These are phyloP conservation scores for Elaeis oleifera DNA, from an alignment of 202 grass and related monocot species.

Conservation along the genomic window DNA sequence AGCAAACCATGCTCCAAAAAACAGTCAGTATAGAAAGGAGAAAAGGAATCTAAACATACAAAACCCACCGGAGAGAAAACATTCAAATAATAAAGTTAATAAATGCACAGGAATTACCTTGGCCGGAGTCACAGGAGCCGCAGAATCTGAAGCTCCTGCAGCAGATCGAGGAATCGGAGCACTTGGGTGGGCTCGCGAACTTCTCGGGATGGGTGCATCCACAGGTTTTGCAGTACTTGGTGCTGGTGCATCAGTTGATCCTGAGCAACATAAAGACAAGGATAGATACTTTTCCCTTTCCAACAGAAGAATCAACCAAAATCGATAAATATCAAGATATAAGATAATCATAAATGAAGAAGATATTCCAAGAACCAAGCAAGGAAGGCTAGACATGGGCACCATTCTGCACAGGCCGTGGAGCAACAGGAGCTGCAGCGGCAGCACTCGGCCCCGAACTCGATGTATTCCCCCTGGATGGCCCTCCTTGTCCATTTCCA, in stretches of 20 bases:
- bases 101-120: slow-evolving; percentile 3
- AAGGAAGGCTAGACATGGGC: neutral
- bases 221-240: neutral
- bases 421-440: neutral
- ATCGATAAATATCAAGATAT: neutral
- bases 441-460: neutral
- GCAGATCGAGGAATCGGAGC: neutral
- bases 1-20: too few relatives aligned
- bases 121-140: neutral
- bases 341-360: neutral
- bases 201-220: slow-evolving; percentile 12
- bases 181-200: slow-evolving; percentile 3
- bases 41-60: neutral
- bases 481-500: slow-evolving; percentile 8
- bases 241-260: slow-evolving; percentile 5
- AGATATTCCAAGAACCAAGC: neutral
- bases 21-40: too few relatives aligned
- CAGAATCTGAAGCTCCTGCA: neutral
- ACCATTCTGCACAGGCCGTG: slow-evolving; percentile 13
- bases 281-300: neutral
- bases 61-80: neutral
- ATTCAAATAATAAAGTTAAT: neutral
- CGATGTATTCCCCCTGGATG: slow-evolving; percentile 8
- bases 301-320: neutral
- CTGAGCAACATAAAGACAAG: neutral